Conservation (phyloP, 495 filamentous ascomycete species). For the Tricharina praecox region DNA sequence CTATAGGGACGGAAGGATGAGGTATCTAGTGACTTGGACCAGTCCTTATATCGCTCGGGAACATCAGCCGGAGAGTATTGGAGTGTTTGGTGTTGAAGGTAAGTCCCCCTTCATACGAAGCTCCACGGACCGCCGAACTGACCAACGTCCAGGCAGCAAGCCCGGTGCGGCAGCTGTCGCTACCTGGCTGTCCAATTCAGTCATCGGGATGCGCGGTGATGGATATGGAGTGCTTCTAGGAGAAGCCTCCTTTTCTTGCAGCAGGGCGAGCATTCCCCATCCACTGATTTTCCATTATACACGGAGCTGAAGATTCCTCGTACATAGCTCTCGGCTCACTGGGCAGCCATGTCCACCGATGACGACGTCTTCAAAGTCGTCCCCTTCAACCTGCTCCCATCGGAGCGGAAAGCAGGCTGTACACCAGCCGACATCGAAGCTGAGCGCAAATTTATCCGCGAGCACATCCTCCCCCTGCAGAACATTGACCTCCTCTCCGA, state of each 20-base stretch:
- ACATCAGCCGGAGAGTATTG: conserved; percentile 27
- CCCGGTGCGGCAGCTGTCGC: conserved; percentile 8
- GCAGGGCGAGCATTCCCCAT: not conserved
- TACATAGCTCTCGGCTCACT: conserved; percentile 33
- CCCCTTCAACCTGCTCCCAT: conserved; percentile 32
- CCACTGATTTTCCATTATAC: not conserved
- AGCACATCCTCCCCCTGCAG: conserved; percentile 28
- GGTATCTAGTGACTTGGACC: conserved; percentile 34
- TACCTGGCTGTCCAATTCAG: conserved; percentile 6
- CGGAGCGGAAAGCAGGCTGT: conserved; percentile 22
- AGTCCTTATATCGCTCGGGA: conserved; percentile 26
- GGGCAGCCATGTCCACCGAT: conserved; percentile 29
- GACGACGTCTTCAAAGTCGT: conserved; percentile 27
- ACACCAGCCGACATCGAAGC: conserved; percentile 20
- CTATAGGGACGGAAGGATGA: conserved; percentile 33
- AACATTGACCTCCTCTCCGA: conserved; percentile 27
- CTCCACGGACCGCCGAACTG: not conserved
- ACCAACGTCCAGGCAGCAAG: conserved; percentile 7
- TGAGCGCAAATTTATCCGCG: conserved; percentile 30
- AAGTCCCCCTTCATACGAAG: conserved; percentile 21
- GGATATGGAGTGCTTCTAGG: conserved; percentile 8
- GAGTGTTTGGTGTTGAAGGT: conserved; percentile 34
- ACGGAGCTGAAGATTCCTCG: too few relatives aligned
- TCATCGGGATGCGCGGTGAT: conserved; percentile 6
- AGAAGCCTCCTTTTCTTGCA: conserved; percentile 7